Evolutionary conservation across 176 grass and related monocot genomes (phyloP), one percentile per base, ranked within the genome.

Genomic region (Poa annua): DNA sequence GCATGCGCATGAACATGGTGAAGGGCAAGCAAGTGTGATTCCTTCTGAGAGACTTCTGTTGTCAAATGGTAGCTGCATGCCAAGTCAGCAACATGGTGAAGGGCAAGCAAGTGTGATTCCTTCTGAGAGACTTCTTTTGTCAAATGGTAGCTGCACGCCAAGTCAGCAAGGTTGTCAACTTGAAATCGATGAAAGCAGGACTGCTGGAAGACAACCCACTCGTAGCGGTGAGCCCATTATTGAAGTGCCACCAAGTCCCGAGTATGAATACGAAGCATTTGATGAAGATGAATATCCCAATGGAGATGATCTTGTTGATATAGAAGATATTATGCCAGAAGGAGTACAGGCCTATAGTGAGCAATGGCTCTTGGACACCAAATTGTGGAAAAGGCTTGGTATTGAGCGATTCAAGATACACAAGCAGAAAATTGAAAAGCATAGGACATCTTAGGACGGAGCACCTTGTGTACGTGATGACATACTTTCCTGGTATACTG

Each of bases 221-320:
- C 11, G 24, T 80, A 85, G 48, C 16, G 59, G 81, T 25, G 76
- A 89, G 38, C 88, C 88, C 66, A 82, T 89, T 82, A 55, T 89
- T 86, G 88, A 78, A 65, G 48, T 86, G 44, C 88, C 88, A 55
- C 83, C 74, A 66, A 89, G 88, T 77, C 88, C 88, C 47, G 70
- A 81, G 70, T 15, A 85, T 77, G 88, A 89, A 77, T 77, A 78
- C 1, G 24, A 72, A 86, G 48, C 74, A 82, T 11, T 20, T 50
- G 48, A 75, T 60, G 83, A 65, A 55, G 72, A 72, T 81, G 71
- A 75, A 32, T 53, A 71, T 62, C 35, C 13, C 24, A 54, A 76
- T 12, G 70, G 73, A 78, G 88, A 86, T 56, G 47, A 82, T 85
- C 44, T 21, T 55, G 76, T 55, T 85, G 88, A 89, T 56, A 20